A percentile compares a stretch with the other conserved stretches of the same genome.
Conservation (phyloP, 352 stramenopile species). For the Plasmopara viticola region DNA sequence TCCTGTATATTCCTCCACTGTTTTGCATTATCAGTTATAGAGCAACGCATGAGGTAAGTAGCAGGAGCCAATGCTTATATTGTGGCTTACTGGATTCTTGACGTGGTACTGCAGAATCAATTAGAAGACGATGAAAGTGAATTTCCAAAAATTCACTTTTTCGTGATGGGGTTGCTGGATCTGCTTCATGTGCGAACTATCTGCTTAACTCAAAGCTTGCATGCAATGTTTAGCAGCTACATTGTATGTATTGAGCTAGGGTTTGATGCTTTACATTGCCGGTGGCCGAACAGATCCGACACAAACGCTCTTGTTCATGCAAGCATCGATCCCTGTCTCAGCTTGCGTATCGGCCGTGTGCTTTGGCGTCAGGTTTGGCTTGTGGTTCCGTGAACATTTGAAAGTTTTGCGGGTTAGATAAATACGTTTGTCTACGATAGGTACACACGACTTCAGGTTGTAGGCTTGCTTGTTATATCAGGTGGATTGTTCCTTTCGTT, state of each 20-base stretch:
- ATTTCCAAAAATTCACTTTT: constrained; percentile 85
- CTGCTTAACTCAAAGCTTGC: not conserved
- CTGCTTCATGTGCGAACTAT: constrained; percentile 55
- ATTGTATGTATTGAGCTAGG: constrained; percentile 26
- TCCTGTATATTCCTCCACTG: constrained; percentile 82
- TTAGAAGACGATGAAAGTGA: constrained; percentile 80
- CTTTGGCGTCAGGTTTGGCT: constrained; percentile 45
- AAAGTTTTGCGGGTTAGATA: too few relatives aligned
- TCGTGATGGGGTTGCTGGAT: constrained; percentile 81
- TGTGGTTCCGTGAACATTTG: not conserved
- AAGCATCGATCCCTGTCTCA: constrained; percentile 75
- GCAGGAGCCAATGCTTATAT: not conserved
- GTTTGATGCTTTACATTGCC: constrained; percentile 79
- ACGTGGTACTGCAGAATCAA: constrained; percentile 45
- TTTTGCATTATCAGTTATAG: constrained; percentile 86
- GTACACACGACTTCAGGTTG: constrained; percentile 67
- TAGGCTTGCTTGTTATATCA: constrained; percentile 63
- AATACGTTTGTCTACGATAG: constrained; percentile 10
- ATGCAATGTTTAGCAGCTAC: not conserved
- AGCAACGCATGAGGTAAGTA: constrained; percentile 55
- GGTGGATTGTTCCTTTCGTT: constrained; percentile 66
- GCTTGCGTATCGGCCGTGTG: constrained; percentile 45
- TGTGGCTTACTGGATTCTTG: constrained; percentile 2
- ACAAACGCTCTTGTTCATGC: constrained; percentile 80
- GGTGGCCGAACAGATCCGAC: constrained; percentile 77